A percentile compares a stretch with the other conserved stretches of the same genome.
These are phyloP conservation scores for Periglandula ipomoeae DNA, from an alignment of 2,329 filamentous ascomycete genomes.

Conservation along the genomic window DNA sequence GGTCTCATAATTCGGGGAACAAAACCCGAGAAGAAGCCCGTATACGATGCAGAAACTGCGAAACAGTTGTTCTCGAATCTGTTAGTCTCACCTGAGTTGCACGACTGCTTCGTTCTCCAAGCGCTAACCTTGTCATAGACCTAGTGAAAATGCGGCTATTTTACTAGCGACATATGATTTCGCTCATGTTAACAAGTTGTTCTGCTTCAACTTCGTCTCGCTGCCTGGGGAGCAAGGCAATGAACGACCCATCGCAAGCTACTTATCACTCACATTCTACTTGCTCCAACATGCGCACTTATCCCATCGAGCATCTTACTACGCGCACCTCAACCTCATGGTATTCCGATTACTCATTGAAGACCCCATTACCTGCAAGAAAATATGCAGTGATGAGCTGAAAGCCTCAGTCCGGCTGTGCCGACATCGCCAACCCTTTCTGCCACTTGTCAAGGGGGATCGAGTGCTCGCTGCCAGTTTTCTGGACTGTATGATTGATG, in stretches of 20 bases:
- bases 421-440: conserved; percentile 76
- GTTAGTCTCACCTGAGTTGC: conserved; percentile 42
- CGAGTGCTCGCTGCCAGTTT: conserved; percentile 67
- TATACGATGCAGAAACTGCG: conserved; percentile 67
- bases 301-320: conserved; percentile 66
- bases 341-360: conserved; percentile 80
- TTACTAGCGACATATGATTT: conserved; percentile 89
- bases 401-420: conserved; percentile 72
- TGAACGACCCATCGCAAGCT: conserved; percentile 69
- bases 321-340: conserved; percentile 78
- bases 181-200: conserved; percentile 86
- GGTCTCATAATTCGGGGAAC: conserved; percentile 63
- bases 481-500: conserved; percentile 81
- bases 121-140: conserved; percentile 39
- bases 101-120: neutral
- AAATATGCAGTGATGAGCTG: conserved; percentile 71
- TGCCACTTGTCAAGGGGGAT: conserved; percentile 65
- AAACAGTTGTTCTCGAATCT: conserved; percentile 73
- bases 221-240: conserved; percentile 51
- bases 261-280: conserved; percentile 85
- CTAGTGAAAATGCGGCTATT: conserved; percentile 68
- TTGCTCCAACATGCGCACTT: conserved; percentile 88
- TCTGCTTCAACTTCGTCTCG: conserved; percentile 75
- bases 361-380: conserved; percentile 72
- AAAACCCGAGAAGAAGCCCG: conserved; percentile 46